A percentile compares a stretch with the other conserved stretches of the same genome.
Conservation (phyloP, 805 yeast species). For the Starmerella khaoyaiensis region DNA sequence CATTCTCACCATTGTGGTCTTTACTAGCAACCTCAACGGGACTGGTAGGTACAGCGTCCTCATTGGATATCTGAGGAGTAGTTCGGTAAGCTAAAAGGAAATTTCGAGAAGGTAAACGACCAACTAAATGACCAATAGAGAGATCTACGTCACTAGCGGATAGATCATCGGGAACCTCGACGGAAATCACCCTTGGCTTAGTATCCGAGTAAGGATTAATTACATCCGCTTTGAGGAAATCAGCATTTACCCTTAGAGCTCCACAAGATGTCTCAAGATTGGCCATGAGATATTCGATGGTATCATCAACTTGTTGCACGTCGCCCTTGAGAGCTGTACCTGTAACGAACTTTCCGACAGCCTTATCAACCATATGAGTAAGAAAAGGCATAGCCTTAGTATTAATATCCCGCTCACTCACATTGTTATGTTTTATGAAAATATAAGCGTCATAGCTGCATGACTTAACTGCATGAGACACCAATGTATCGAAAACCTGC, state of each 20-base stretch:
- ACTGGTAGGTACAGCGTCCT: conserved; percentile 3
- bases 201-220: conserved; percentile 49
- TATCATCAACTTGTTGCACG: not conserved
- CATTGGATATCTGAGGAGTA: conserved; percentile 19
- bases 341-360: conserved; percentile 7
- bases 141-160: conserved; percentile 19
- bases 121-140: conserved; percentile 23
- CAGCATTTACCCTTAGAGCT: conserved; percentile 35
- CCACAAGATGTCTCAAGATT: conserved; percentile 35
- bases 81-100: conserved; percentile 28
- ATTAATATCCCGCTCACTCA: conserved; percentile 33
- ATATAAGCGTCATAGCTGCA: conserved; percentile 49
- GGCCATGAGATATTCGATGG: not conserved
- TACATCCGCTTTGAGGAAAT: conserved; percentile 32
- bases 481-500: conserved; percentile 7
- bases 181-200: conserved; percentile 45
- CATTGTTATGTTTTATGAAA: conserved; percentile 43
- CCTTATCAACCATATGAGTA: conserved; percentile 20
- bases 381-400: conserved; percentile 24
- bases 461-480: conserved; percentile 12
- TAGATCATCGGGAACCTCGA: conserved; percentile 37
- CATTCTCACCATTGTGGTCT: conserved; percentile 6
- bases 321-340: conserved; percentile 11
- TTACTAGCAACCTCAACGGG: too few relatives aligned
- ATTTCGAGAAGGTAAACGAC: conserved; percentile 27